A percentile compares a stretch with the other conserved stretches of the same genome.
Evolutionary conservation across 2,329 filamentous ascomycete genomes (phyloP).

Genomic region (Ceratocystis ficicola): DNA sequence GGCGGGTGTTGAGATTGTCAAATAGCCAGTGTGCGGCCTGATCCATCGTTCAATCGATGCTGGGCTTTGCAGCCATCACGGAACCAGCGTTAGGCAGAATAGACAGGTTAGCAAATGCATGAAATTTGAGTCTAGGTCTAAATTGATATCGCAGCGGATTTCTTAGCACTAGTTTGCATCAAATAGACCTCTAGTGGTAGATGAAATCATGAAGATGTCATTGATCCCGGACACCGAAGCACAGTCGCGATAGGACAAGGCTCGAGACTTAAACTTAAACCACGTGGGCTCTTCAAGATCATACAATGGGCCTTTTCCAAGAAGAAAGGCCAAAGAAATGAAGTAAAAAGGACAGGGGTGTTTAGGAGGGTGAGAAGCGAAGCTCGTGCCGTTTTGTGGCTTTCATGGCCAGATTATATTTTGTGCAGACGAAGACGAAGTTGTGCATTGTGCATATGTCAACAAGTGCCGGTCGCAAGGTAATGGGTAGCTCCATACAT

Average conservation of each 20-base stretch:
- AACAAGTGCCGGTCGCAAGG: background rate
- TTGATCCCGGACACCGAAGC: background rate
- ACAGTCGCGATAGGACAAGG: background rate
- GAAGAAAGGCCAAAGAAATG: background rate
- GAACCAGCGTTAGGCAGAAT: too few species aligned
- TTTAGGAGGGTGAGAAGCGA: background rate
- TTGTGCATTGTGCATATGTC: slow-evolving; percentile 5
- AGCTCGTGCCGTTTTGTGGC: background rate
- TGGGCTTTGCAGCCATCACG: too few species aligned
- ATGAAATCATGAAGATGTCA: background rate
- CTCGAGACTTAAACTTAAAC: background rate
- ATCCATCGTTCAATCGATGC: too few species aligned
- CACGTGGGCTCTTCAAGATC: slow-evolving; percentile 8
- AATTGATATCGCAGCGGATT: too few species aligned
- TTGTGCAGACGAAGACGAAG: background rate
- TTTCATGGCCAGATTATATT: background rate
- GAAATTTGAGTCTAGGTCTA: background rate
- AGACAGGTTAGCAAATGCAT: background rate
- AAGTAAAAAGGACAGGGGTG: background rate
- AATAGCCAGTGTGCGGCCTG: too few species aligned
- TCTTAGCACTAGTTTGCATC: background rate
- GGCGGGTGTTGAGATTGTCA: too few species aligned
- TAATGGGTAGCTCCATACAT: background rate
- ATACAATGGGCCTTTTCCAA: background rate
- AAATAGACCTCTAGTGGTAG: background rate